Evolutionary conservation across 176 grass and related monocot species (phyloP).

Genomic region (Puccinellia tenuiflora): DNA sequence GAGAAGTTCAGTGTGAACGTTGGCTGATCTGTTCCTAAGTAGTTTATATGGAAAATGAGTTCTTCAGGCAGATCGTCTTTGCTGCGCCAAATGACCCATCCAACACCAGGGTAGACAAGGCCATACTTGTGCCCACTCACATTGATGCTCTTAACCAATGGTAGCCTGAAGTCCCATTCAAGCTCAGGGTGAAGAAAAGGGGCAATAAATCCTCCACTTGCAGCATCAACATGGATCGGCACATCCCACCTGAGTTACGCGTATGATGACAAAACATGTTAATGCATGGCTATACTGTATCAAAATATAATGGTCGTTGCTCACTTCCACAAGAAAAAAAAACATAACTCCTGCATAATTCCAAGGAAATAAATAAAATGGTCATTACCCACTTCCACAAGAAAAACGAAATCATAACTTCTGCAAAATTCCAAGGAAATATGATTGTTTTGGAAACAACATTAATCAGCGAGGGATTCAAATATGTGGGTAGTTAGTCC

Average conservation of each 20-base stretch:
- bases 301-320: neutral
- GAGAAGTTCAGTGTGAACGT: constrained; percentile 79
- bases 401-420: neutral
- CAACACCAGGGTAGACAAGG: constrained; percentile 62
- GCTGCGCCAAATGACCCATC: constrained; percentile 70
- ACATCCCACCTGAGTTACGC: constrained; percentile 41
- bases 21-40: constrained; percentile 62
- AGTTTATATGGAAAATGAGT: constrained; percentile 76
- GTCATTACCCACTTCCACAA: neutral
- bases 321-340: neutral
- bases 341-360: neutral
- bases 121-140: constrained; percentile 77
- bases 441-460: neutral
- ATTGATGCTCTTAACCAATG: constrained; percentile 76
- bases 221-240: constrained; percentile 72
- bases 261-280: neutral
- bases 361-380: too few relatives aligned
- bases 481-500: neutral
- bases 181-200: constrained; percentile 58
- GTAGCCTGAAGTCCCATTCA: constrained; percentile 65
- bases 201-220: constrained; percentile 70
- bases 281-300: neutral
- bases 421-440: neutral
- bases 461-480: neutral
- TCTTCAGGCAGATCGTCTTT: constrained; percentile 71